These are phyloP conservation scores for Tulasnella sp. DNA, from an alignment of 768 basidiomycete species.

Conservation along the genomic window DNA sequence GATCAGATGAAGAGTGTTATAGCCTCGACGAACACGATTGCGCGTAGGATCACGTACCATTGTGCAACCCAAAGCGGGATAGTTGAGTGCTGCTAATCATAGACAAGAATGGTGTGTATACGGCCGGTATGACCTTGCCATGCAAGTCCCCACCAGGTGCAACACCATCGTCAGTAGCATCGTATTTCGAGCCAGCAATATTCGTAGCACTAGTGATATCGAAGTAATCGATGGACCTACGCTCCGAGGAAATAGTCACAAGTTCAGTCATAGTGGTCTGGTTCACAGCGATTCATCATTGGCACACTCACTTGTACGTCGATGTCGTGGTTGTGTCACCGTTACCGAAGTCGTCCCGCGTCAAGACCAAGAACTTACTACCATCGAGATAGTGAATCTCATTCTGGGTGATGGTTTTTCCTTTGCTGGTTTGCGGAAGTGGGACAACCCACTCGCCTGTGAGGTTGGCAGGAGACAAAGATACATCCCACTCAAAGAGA, in stretches of 20 bases:
- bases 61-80: conserved; percentile 51
- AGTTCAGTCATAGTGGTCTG: background rate
- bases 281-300: background rate
- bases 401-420: conserved; percentile 41
- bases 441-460: conserved; percentile 51
- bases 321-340: conserved; percentile 41
- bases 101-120: conserved; percentile 46
- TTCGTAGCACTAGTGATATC: conserved; percentile 48
- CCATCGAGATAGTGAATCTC: conserved; percentile 47
- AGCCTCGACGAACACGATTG: background rate
- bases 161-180: conserved; percentile 39
- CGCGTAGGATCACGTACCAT: conserved; percentile 31
- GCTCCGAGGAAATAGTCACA: background rate
- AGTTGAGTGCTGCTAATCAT: conserved; percentile 44
- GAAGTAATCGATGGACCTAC: conserved; percentile 48
- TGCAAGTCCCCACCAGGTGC: conserved; percentile 39
- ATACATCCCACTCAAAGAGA: conserved; percentile 44
- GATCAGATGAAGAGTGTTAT: conserved; percentile 1
- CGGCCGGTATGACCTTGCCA: conserved; percentile 38
- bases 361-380: conserved; percentile 45
- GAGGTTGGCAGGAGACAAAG: conserved; percentile 28
- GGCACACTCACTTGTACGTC: conserved; percentile 39
- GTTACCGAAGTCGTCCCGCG: conserved; percentile 50
- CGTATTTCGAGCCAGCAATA: conserved; percentile 46
- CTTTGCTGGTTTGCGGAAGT: conserved; percentile 40